phyloP scores from a whole-genome alignment of 805 yeast genomes.

The Priceomyces melissophilus region DNA sequence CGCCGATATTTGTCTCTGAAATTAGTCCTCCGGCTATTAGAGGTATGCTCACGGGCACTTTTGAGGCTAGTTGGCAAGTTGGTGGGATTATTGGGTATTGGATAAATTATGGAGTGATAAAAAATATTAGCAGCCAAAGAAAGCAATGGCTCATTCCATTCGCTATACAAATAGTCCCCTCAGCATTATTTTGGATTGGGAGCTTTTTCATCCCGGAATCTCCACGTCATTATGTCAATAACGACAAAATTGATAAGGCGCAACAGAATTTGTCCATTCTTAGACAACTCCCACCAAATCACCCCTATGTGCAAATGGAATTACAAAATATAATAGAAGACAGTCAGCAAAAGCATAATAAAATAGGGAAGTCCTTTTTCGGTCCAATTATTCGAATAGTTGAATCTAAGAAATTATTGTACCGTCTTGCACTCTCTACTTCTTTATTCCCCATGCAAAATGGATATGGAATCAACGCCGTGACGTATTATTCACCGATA shows the following conservation, averaged over 20 bases:
- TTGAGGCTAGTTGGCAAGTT: conserved; percentile 36
- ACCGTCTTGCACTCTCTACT: conserved; percentile 35
- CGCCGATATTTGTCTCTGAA: conserved; percentile 36
- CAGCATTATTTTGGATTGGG: conserved; percentile 31
- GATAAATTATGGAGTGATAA: conserved; percentile 31
- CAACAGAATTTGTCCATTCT: conserved; percentile 32
- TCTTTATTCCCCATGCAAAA: conserved; percentile 41
- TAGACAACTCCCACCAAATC: conserved; percentile 34
- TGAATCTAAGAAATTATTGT: conserved; percentile 22
- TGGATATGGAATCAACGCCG: conserved; percentile 47
- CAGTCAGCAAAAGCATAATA: conserved; percentile 17
- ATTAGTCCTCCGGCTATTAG: conserved; percentile 34
- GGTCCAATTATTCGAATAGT: conserved; percentile 38
- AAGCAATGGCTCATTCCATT: conserved; percentile 37
- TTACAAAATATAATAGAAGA: conserved; percentile 25
- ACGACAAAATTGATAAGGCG: conserved; percentile 28
- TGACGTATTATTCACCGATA: conserved; percentile 52
- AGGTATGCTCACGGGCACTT: conserved; percentile 27
- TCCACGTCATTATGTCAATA: conserved; percentile 34
- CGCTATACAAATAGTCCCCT: conserved; percentile 35
- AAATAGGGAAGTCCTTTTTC: conserved; percentile 34
- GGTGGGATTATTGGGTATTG: conserved; percentile 38
- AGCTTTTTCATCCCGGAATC: conserved; percentile 30
- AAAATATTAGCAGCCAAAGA: conserved; percentile 7
- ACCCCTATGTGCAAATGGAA: conserved; percentile 41